phyloP scores from a whole-genome alignment of 495 filamentous ascomycete genomes.

The Trichocladium uniseriatum region DNA sequence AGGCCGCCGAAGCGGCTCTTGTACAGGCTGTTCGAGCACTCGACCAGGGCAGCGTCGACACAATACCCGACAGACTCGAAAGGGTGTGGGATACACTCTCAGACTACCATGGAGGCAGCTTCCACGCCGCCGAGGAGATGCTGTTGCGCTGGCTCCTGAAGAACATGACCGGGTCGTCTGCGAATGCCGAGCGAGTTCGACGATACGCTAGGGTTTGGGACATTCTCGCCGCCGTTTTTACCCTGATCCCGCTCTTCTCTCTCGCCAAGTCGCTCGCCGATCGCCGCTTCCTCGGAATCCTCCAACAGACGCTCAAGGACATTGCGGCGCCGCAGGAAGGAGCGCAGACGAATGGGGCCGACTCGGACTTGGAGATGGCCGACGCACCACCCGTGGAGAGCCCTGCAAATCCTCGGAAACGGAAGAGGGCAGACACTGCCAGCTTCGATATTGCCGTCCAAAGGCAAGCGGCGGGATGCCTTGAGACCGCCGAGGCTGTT shows the following conservation, averaged over 20 bases:
- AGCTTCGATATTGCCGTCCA: conserved; percentile 27
- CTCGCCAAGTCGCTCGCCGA: conserved; percentile 40
- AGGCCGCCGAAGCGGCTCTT: conserved; percentile 22
- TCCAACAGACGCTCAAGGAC: conserved; percentile 37
- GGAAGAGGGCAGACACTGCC: conserved; percentile 24
- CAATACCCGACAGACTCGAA: conserved; percentile 33
- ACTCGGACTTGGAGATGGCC: conserved; percentile 24
- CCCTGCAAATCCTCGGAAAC: conserved; percentile 24
- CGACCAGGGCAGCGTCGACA: conserved; percentile 30
- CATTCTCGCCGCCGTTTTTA: conserved; percentile 33
- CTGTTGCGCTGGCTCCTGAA: conserved; percentile 42
- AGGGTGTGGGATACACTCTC: conserved; percentile 29
- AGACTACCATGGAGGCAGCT: conserved; percentile 22
- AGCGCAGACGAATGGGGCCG: not conserved
- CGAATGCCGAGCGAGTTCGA: conserved; percentile 35
- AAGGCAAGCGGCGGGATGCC: conserved; percentile 23
- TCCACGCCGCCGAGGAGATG: conserved; percentile 39
- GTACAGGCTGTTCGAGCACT: conserved; percentile 24
- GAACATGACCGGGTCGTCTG: conserved; percentile 34
- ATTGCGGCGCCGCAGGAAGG: conserved; percentile 21
- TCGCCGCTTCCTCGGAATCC: conserved; percentile 31
- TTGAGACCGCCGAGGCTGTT: conserved; percentile 31
- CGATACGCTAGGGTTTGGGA: conserved; percentile 38
- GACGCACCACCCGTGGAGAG: conserved; percentile 10
- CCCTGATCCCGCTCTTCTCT: conserved; percentile 32